Conservation (phyloP, 345 rosid species). For the Gossypium anomalum region DNA sequence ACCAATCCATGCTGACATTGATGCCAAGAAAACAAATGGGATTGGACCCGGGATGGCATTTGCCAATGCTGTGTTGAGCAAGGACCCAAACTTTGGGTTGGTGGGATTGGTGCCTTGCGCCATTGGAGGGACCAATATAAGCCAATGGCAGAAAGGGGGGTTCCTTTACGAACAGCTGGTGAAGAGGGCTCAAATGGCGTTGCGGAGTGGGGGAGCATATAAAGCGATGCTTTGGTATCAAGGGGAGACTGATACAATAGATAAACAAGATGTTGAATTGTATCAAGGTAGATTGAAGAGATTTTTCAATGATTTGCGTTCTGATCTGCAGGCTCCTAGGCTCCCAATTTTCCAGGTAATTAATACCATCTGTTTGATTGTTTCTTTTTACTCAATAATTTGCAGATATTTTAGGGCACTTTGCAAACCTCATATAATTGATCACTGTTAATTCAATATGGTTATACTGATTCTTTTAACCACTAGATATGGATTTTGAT, state of each 20-base stretch:
- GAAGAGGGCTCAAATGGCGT: slow-evolving; percentile 41
- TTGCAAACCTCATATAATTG: no score
- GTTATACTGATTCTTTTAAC: no score
- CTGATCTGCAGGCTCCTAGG: slow-evolving; percentile 55
- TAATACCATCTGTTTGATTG: neutral
- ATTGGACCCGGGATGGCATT: slow-evolving; percentile 85
- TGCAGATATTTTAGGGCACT: neutral
- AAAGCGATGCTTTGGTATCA: slow-evolving; percentile 77
- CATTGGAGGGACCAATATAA: slow-evolving; percentile 72
- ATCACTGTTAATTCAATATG: no score
- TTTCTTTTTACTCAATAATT: neutral
- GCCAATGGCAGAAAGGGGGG: slow-evolving; percentile 64
- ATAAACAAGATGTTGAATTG: slow-evolving; percentile 39
- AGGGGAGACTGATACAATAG: slow-evolving; percentile 71
- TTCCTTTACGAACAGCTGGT: slow-evolving; percentile 52
- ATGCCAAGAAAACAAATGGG: slow-evolving; percentile 53
- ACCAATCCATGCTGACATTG: slow-evolving; percentile 79
- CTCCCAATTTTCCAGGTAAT: slow-evolving; percentile 56
- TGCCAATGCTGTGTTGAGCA: slow-evolving; percentile 42
- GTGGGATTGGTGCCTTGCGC: slow-evolving; percentile 87
- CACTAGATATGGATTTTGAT: no score
- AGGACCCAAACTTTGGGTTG: slow-evolving; percentile 22
- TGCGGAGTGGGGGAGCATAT: slow-evolving; percentile 43
- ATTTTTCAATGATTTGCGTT: slow-evolving; percentile 51
- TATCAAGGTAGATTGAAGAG: slow-evolving; percentile 46